A percentile compares a stretch with the other conserved stretches of the same genome.
Evolutionary conservation across 352 stramenopile species (phyloP).

Genomic region (Phytophthora fragariaefolia): DNA sequence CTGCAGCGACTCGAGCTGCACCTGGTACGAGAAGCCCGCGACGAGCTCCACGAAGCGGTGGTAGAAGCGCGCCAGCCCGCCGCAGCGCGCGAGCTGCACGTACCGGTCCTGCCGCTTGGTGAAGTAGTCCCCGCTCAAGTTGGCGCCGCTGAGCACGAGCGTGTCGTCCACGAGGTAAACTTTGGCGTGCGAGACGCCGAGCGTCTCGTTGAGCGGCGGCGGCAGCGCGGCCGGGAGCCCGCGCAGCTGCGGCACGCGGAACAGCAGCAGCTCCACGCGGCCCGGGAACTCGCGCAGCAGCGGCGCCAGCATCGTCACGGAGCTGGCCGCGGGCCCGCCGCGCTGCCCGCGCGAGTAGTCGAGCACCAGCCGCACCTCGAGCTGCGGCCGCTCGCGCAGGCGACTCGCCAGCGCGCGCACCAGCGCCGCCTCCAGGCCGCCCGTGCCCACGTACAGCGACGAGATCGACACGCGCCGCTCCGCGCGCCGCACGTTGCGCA

Average conservation of each 20-base stretch:
- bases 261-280: constrained; percentile 67
- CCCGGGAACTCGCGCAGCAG: constrained; percentile 55
- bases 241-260: constrained; percentile 77
- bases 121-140: constrained; percentile 88
- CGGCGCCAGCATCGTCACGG: constrained; percentile 63
- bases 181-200: constrained; percentile 85
- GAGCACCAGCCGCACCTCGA: constrained; percentile 72
- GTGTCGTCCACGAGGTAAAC: constrained; percentile 86
- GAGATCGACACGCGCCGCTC: constrained; percentile 63
- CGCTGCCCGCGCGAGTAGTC: constrained; percentile 79
- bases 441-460: constrained; percentile 78
- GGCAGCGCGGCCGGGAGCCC: constrained; percentile 63
- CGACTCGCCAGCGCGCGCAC: constrained; percentile 50
- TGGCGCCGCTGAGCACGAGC: constrained; percentile 82
- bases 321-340: constrained; percentile 47
- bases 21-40: constrained; percentile 50
- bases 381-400: constrained; percentile 43
- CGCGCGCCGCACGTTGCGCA: constrained; percentile 62
- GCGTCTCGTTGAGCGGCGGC: constrained; percentile 84
- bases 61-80: constrained; percentile 67
- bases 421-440: constrained; percentile 53
- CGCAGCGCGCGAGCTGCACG: constrained; percentile 63
- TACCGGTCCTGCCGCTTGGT: constrained; percentile 86
- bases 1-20: constrained; percentile 33
- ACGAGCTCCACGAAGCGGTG: constrained; percentile 71